Conservation (phyloP, 495 filamentous ascomycete species). For the Penicillium ucsense region DNA sequence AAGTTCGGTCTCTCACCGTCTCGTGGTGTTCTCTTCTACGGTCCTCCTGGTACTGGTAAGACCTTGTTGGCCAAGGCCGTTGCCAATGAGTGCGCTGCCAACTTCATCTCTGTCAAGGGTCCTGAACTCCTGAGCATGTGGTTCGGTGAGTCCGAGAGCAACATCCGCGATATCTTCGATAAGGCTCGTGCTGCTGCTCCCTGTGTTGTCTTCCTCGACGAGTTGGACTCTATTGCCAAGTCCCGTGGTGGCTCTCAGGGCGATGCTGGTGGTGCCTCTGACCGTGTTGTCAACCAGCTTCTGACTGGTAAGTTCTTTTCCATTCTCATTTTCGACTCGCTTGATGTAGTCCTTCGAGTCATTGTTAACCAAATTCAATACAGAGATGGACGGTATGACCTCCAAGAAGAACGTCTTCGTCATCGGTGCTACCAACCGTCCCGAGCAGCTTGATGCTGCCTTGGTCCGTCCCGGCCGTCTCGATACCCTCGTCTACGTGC, state of each 20-base stretch:
- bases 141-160: conserved; percentile 99
- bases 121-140: conserved; percentile 98
- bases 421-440: conserved; percentile 96
- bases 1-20: conserved; percentile 98
- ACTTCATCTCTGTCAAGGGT: conserved; percentile 99
- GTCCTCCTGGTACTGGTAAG: conserved; percentile 99
- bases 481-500: conserved; percentile 96
- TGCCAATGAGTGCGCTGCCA: conserved; percentile 97
- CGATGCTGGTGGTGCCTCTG: conserved; percentile 95
- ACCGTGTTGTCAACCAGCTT: conserved; percentile 99
- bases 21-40: conserved; percentile 97
- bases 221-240: conserved; percentile 98
- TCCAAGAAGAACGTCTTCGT: conserved; percentile 99
- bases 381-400: conserved; percentile 98
- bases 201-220: conserved; percentile 98
- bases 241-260: conserved; percentile 95
- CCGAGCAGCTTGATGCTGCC: conserved; percentile 95
- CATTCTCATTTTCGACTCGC: not conserved
- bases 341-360: not conserved
- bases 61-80: conserved; percentile 98
- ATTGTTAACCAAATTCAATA: conserved; percentile 31
- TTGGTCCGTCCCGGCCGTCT: conserved; percentile 97
- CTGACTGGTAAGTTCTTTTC: conserved; percentile 65
- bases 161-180: conserved; percentile 99
- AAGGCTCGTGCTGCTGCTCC: conserved; percentile 97